Evolutionary conservation across 2,329 filamentous ascomycete species (phyloP), one percentile per base, ranked within the genome.

Genomic region (Tympanopsis confertula): DNA sequence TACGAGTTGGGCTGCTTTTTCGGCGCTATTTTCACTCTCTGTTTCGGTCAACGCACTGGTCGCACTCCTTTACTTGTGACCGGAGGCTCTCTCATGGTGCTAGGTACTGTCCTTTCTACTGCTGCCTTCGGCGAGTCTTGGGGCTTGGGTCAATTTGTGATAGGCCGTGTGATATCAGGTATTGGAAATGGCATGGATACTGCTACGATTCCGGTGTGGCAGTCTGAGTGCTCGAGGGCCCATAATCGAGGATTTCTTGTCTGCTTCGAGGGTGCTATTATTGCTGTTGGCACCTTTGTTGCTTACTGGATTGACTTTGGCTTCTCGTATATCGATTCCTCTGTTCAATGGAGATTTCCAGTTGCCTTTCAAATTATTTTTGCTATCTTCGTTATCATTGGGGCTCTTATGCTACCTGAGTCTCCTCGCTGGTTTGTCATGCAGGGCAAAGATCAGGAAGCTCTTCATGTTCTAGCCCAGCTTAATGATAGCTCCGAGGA

Each of bases 311-410:
- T 43, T 17, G 42, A 43, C 20, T 43, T 43, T 14, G 42, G 37
- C 10, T 37, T 42, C 20, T 42, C 38, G 12, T 28, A 28, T 26
- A 48, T 50, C 33, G 22, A 49, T 37, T 4, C 37, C 38, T 5
- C 26, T 18, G 12, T 40, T 40, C n/a, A 48, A 36, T 57, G 54
- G 54, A 48, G 54, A 4, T 56, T 56, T 45, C 52, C 56, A 29
- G 44, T 59, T 5, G 54, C 50, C 2, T 50, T 57, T 45, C 54
- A 57, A 40, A 48, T 55, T 19, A 20, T 56, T 33, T 52, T 56
- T 41, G 49, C 39, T 36, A 24, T 38, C 3, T 4, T 15, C 19
- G 18, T 39, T 28, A 35, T 42, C 3, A 15, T 20, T 18, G 36
- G 30, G 13, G 20, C 41, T 10, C 30, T 42, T 4, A 39, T 37